Evolutionary conservation across 345 rosid species (phyloP).

Genomic region (Syzygium aqueum): DNA sequence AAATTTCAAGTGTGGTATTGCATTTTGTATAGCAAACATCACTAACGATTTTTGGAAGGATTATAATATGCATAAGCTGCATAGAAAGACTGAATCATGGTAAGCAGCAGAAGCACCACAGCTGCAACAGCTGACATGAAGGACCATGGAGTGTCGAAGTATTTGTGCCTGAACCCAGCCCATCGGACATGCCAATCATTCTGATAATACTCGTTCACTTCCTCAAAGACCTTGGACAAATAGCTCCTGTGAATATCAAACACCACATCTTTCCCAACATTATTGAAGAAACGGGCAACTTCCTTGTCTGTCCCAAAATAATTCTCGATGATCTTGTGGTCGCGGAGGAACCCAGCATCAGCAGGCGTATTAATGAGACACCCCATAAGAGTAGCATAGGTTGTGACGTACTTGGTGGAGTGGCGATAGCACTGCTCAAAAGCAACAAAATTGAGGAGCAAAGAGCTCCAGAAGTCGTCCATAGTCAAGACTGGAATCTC

Average conservation of each 20-base stretch:
- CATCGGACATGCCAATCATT: slow-evolving; percentile 40
- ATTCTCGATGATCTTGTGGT: slow-evolving; percentile 37
- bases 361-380: slow-evolving; percentile 33
- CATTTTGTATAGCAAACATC: background rate
- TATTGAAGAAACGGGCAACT: slow-evolving; percentile 33
- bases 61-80: slow-evolving; percentile 8
- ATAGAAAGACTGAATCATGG: slow-evolving; percentile 30
- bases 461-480: slow-evolving; percentile 26
- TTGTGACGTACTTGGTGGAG: slow-evolving; percentile 33
- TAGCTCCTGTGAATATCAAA: slow-evolving; percentile 32
- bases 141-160: slow-evolving; percentile 56
- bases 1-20: background rate
- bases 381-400: slow-evolving; percentile 43
- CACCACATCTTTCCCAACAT: slow-evolving; percentile 37
- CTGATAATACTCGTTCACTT: slow-evolving; percentile 35
- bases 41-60: background rate
- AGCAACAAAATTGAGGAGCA: slow-evolving; percentile 44
- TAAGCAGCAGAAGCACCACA: slow-evolving; percentile 27
- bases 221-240: slow-evolving; percentile 26
- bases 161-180: slow-evolving; percentile 41
- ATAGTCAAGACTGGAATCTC: slow-evolving; percentile 33
- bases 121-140: slow-evolving; percentile 49
- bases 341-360: slow-evolving; percentile 37
- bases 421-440: slow-evolving; percentile 44
- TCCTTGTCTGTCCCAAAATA: slow-evolving; percentile 43